Percentiles rank a stretch among this genome's conserved stretches.
These are phyloP conservation scores for Fusarium sp. DNA, from an alignment of 2,329 filamentous ascomycete genomes.

Conservation along the genomic window DNA sequence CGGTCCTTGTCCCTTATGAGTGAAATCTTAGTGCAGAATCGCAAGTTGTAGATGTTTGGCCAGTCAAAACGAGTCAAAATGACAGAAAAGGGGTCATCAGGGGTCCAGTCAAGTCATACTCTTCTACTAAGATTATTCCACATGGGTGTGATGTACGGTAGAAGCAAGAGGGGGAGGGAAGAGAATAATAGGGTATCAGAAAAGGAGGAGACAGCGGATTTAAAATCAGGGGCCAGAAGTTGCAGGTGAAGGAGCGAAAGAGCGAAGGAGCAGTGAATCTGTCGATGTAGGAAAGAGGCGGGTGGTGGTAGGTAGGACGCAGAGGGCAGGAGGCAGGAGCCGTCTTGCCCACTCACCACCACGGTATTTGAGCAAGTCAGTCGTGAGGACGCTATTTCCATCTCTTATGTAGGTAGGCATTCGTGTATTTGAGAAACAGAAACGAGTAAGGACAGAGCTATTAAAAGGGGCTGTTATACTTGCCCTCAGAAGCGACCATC, in stretches of 20 bases:
- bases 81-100: neutral
- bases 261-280: neutral
- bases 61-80: neutral
- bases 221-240: too few species aligned
- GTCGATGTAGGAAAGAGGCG: neutral
- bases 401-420: neutral
- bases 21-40: too few species aligned
- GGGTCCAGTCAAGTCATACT: neutral
- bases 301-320: neutral
- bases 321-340: neutral
- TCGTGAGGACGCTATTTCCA: neutral
- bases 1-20: too few species aligned
- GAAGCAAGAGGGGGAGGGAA: neutral
- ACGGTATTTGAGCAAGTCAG: neutral
- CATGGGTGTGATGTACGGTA: neutral
- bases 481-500: neutral
- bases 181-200: too few species aligned
- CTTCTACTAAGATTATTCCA: neutral
- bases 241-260: neutral
- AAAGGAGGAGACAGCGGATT: neutral
- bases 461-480: neutral
- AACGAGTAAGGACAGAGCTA: neutral
- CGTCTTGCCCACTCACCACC: neutral
- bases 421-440: neutral
- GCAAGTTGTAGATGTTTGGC: too few species aligned